Base-by-base conservation (phyloP, 164 flowering plant species). In the Stephania japonica region DNA sequence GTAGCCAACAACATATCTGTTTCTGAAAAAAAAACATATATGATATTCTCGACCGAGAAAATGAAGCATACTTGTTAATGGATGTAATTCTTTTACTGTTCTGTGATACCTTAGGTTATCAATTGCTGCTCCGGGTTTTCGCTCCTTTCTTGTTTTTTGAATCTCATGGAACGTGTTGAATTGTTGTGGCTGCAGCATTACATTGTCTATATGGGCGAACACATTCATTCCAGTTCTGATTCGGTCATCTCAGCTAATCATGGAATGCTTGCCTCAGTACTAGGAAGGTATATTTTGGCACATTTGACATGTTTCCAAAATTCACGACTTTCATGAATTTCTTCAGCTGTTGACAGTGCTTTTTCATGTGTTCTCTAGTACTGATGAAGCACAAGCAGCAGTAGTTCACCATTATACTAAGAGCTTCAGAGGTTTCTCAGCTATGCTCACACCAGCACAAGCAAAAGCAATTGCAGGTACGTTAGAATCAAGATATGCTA, bases 341-440 rank as follows among this genome's bases (percentile, higher is more conserved):
- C 43, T 24, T 49, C 23, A 9, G 41, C 14, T 38, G n/a, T 44
- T 67, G 32, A 42, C 6, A 56, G 19, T 16, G 62, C 18, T 56
- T 56, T 56, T n/a, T 71, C 63, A 16, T 12, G 63, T 63, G 32
- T 64, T 24, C 43, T 41, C 65, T 65, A 77, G 83, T 61, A 41
- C 65, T 14, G 19, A 67, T 9, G 49, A 32, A 59, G 81, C 84
- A 5, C 47, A 70, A 26, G 43, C 80, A 7, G 79, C 78, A 19
- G 72, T 77, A 12, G 73, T 85, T 66, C 74, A 73, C 53, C 87
- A 87, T 70, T 87, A 82, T 80, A 76, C 73, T 61, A 89, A 83
- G 76, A 87, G 87, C 68, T 87, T 89, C 65, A 83, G 82, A 66
- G 93, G 89, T 2, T 87, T 89, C 67, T 85, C 81, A 0, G 91